A percentile compares a stretch with the other conserved stretches of the same genome.
phyloP scores from a whole-genome alignment of 2,329 filamentous ascomycete genomes.

The Chrysoporthe puriensis region DNA sequence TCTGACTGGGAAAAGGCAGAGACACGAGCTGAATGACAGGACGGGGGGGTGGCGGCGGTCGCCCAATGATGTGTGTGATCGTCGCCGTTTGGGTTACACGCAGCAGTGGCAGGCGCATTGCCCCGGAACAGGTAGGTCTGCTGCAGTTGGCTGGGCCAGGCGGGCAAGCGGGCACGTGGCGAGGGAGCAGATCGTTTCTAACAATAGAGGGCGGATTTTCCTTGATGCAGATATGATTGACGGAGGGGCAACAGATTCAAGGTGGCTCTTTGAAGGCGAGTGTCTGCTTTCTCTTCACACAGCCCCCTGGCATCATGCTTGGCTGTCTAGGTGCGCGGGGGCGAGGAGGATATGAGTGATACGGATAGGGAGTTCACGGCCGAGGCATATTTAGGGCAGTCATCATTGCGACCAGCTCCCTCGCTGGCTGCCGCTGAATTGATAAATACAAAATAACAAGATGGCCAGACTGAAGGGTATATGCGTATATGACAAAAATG shows the following conservation, averaged over 20 bases:
- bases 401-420: neutral
- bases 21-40: no score
- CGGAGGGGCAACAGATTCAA: neutral
- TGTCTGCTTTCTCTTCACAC: neutral
- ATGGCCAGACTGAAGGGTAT: conserved; percentile 3
- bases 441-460: neutral
- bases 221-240: neutral
- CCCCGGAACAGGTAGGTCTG: neutral
- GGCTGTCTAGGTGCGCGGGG: neutral
- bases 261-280: neutral
- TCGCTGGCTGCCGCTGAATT: neutral
- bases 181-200: neutral
- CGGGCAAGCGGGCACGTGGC: neutral
- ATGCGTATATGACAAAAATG: conserved; percentile 14
- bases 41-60: no score
- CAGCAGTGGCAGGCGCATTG: neutral
- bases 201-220: neutral
- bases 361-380: neutral
- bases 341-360: neutral
- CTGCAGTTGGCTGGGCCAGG: neutral
- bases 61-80: neutral
- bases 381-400: neutral
- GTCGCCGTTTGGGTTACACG: neutral
- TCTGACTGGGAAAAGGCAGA: no score
- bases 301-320: neutral